Percentiles rank a stretch among this genome's conserved stretches.
phyloP scores from a whole-genome alignment of 805 yeast genomes.

The Candida anglica region DNA sequence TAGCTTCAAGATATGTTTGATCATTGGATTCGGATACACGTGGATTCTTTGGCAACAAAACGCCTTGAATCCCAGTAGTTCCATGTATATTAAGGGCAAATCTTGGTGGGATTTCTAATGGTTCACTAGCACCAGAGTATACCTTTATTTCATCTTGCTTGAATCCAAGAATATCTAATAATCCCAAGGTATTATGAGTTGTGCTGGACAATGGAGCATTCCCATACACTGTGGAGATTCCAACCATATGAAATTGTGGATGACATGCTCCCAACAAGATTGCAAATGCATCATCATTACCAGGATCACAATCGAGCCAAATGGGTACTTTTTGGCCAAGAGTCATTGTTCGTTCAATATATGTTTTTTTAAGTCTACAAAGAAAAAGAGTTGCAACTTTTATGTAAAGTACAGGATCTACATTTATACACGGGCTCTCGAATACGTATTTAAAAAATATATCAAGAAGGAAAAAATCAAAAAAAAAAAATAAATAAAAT shows the following conservation, averaged over 20 bases:
- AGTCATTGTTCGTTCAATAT: too few species aligned
- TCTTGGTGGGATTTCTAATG: slow-evolving; percentile 47
- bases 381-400: too few species aligned
- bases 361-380: too few species aligned
- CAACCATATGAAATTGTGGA: slow-evolving; percentile 56
- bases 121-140: slow-evolving; percentile 59
- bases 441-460: neutral
- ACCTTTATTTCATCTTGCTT: slow-evolving; percentile 52
- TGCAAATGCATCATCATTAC: slow-evolving; percentile 85
- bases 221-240: slow-evolving; percentile 76
- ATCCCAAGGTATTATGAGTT: slow-evolving; percentile 62
- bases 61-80: slow-evolving; percentile 73
- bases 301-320: slow-evolving; percentile 93
- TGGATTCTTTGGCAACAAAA: slow-evolving; percentile 53
- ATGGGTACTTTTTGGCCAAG: slow-evolving; percentile 42
- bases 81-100: slow-evolving; percentile 72
- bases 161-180: slow-evolving; percentile 52
- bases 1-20: slow-evolving; percentile 29
- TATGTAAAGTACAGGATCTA: too few species aligned
- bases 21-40: slow-evolving; percentile 17
- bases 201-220: slow-evolving; percentile 63
- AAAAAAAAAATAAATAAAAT: slow-evolving; percentile 5
- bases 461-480: neutral
- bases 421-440: neutral
- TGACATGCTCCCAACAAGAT: slow-evolving; percentile 58